Percentiles rank a stretch among this genome's conserved stretches.
Conservation (phyloP, 495 filamentous ascomycete genomes). For the Aspergillus incahuasiensis region DNA sequence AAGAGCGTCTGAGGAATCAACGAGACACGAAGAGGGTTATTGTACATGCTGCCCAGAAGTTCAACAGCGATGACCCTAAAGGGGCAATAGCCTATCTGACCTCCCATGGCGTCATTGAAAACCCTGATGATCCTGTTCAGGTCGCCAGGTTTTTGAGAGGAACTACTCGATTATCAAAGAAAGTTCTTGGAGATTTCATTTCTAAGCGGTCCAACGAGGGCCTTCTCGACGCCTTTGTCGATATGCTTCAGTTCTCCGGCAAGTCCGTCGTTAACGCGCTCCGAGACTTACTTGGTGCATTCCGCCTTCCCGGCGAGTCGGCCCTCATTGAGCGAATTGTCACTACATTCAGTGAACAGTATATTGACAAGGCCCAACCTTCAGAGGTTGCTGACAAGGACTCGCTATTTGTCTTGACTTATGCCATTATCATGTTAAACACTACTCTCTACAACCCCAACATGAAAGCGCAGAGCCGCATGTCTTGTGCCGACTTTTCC, state of each 20-base stretch:
- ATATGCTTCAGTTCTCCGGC: slow-evolving; percentile 77
- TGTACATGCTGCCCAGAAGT: slow-evolving; percentile 81
- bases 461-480: slow-evolving; percentile 72
- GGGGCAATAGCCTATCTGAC: slow-evolving; percentile 81
- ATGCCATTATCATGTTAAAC: slow-evolving; percentile 94
- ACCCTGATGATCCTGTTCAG: slow-evolving; percentile 63
- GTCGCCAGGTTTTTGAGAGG: slow-evolving; percentile 81
- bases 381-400: slow-evolving; percentile 82
- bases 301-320: slow-evolving; percentile 91
- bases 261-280: slow-evolving; percentile 88
- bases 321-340: slow-evolving; percentile 91
- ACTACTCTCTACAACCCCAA: slow-evolving; percentile 95
- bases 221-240: slow-evolving; percentile 77
- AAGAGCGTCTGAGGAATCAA: slow-evolving; percentile 58
- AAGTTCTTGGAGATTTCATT: slow-evolving; percentile 82
- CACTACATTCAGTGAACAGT: slow-evolving; percentile 79
- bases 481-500: slow-evolving; percentile 76
- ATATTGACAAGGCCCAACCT: slow-evolving; percentile 66
- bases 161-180: slow-evolving; percentile 85
- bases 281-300: slow-evolving; percentile 80
- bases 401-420: slow-evolving; percentile 84
- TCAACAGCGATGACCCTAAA: slow-evolving; percentile 95
- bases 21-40: slow-evolving; percentile 79
- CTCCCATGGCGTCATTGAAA: slow-evolving; percentile 75
- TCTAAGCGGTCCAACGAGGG: slow-evolving; percentile 82